Evolutionary conservation across 768 basidiomycete genomes (phyloP), one percentile per base, ranked within the genome.

Genomic region (Lanmaoa pseudosensibilis): DNA sequence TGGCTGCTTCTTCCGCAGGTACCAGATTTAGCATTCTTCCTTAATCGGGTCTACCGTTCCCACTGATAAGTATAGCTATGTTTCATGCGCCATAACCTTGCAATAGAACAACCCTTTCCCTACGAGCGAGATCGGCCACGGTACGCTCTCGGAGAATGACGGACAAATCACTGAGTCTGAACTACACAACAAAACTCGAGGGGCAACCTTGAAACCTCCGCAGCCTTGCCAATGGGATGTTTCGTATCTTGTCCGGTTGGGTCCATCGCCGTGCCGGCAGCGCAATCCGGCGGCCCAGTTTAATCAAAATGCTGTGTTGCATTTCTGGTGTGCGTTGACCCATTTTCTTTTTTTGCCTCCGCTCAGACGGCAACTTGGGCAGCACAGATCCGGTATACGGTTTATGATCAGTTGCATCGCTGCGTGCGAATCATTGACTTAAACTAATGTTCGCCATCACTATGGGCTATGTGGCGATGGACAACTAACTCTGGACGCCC

Each of bases 231-330:
- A 27, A 7, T 4, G 34, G 10, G 10, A 21, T 19, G 25, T 19
- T 27, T 21, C 36, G 11, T 37, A 8, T 15, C 25, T 30, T 5
- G 5, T 21, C 23, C 62, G 61, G 62, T 33, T 48, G 23, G 7
- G 21, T 21, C 25, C 3, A 60, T 10, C 19, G 0, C 53, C 52
- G 52, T 52, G 12, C 57, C 61, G 45, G 57, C 48, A 7, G 13
- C 12, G 7, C 10, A 0, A 10, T 37, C 50, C 62, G 62, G 58
- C 8, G 21, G n/a, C 32, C 2, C 38, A 19, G 15, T n/a, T 11
- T 47, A 1, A 32, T 52, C 12, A n/a, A 43, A 36, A 50, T 23
- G 57, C 62, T 3, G 57, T 64, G 60, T 25, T 54, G 18, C 32
- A 39, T 44, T 38, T 57, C 50, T 46, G 13, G 38, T 48, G 15